Evolutionary conservation across 2,329 filamentous ascomycete species (phyloP), one percentile per base, ranked within the genome.

Genomic region (Curvularia lunata): DNA sequence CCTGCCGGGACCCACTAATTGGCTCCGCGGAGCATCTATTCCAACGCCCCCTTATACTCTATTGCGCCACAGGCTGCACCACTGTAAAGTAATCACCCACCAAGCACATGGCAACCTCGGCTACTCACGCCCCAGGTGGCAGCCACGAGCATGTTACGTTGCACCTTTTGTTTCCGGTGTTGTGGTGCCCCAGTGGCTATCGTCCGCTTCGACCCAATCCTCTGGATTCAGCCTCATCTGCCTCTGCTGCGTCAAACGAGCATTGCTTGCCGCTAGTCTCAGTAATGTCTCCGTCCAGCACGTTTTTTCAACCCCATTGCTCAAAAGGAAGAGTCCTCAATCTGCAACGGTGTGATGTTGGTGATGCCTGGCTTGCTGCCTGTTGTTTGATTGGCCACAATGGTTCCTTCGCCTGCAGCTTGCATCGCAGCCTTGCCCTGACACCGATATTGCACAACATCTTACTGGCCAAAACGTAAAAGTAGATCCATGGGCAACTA

Each of bases 61-160:
- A 27, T 30, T 58, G 51, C 52, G 51, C 51, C 46, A 50, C 55
- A 54, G 51, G 40, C 52, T 46, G 55, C 46, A 45, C 23, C 46
- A 45, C 23, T 50, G 41, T 32, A 47, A 47, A 45, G 18, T 38
- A 8, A 28, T 23, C 23, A 52, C 10, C 28, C 42, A 23, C 30
- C 50, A 47, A 40, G 38, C 25, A 30, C 42, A 32, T 45, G 16
- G 37, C 23, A 23, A 48, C 34, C 30, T 49, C 49, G 27, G 18
- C 37, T 45, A 45, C 38, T 41, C 42, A 30, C 42, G 18, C 38
- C 30, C 49, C 51, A 46, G 25, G 27, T 41, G 30, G 32, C 30
- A 18, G 40, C 51, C 46, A 48, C 40, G 21, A 37, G n/a, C n/a
- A 46, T 16, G 9, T 9, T 18, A 32, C 3, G 13, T 30, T 13